Percentiles rank a stretch among this genome's conserved stretches.
Evolutionary conservation across 2,329 filamentous ascomycete genomes (phyloP).

Genomic region (Ophiocordyceps camponoti-rufipedis): DNA sequence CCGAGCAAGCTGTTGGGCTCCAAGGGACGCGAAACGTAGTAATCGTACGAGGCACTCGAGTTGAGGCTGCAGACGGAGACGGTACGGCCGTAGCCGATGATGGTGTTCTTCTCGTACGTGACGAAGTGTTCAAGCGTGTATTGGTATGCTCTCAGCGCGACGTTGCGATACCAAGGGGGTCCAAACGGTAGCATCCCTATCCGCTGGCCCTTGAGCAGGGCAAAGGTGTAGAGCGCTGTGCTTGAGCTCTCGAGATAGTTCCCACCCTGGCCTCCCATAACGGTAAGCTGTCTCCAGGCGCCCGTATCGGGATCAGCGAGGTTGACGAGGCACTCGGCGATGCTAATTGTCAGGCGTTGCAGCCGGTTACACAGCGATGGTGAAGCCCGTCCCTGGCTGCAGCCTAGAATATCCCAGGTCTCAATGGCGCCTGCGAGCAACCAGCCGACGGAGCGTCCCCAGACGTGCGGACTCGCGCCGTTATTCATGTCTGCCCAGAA

Average conservation of each 20-base stretch:
- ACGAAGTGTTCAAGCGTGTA: conserved; percentile 25
- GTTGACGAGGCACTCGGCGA: conserved; percentile 10
- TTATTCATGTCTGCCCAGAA: conserved; percentile 31
- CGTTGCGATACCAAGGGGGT: conserved; percentile 5
- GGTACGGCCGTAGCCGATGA: conserved; percentile 20
- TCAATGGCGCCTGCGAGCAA: conserved; percentile 33
- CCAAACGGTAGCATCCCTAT: conserved; percentile 1
- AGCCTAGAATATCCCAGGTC: conserved; percentile 22
- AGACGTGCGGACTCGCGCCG: conserved; percentile 32
- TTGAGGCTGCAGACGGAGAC: conserved; percentile 22
- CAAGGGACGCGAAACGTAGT: conserved; percentile 17
- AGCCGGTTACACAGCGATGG: conserved; percentile 6
- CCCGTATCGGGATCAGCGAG: conserved; percentile 22
- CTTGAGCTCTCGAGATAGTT: conserved; percentile 45
- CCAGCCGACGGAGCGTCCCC: conserved; percentile 36
- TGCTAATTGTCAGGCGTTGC: not conserved
- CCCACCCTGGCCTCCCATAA: conserved; percentile 27
- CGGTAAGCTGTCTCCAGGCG: conserved; percentile 37
- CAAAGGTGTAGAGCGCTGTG: conserved; percentile 37
- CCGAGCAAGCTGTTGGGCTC: conserved; percentile 19
- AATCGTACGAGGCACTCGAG: conserved; percentile 20
- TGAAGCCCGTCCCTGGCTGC: not conserved
- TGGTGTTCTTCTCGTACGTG: conserved; percentile 19
- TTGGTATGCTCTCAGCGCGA: conserved; percentile 10
- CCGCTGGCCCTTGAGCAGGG: conserved; percentile 4